These are phyloP conservation scores for Cardamine occulta DNA, from an alignment of 345 rosid genomes.

Conservation along the genomic window DNA sequence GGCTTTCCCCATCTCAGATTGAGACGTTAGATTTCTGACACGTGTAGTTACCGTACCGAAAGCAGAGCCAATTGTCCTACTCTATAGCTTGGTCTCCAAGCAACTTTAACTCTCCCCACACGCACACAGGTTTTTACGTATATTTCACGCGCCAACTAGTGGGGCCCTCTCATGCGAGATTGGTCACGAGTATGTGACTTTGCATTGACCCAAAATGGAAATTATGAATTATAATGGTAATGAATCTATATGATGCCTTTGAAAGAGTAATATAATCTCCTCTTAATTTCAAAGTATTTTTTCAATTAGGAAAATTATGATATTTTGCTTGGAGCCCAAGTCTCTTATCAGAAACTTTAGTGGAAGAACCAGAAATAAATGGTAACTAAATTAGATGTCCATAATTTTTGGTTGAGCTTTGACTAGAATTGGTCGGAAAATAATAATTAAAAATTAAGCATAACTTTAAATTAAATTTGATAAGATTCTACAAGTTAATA, in stretches of 20 bases:
- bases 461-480: not conserved
- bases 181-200: constrained; percentile 33
- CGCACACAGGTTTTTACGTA: not conserved
- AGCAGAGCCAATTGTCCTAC: constrained; percentile 16
- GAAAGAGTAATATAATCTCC: constrained; percentile 1
- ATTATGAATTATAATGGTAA: not conserved
- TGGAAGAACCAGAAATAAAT: not conserved
- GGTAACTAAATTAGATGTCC: not conserved
- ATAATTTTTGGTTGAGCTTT: constrained; percentile 1
- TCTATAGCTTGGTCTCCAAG: constrained; percentile 45
- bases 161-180: not conserved
- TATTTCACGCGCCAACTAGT: not conserved
- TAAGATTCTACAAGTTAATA: not conserved
- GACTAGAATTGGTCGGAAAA: not conserved
- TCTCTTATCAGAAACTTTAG: not conserved
- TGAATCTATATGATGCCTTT: constrained; percentile 6
- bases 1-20: constrained; percentile 41
- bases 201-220: constrained; percentile 17
- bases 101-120: not conserved
- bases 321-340: constrained; percentile 32
- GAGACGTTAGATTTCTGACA: constrained; percentile 40
- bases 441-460: not conserved
- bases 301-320: constrained; percentile 2
- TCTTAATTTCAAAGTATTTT: constrained; percentile 1
- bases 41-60: constrained; percentile 42